A percentile compares a stretch with the other conserved stretches of the same genome.
Evolutionary conservation across 768 basidiomycete species (phyloP).

Genomic region (Xerocomellus amylosporus): DNA sequence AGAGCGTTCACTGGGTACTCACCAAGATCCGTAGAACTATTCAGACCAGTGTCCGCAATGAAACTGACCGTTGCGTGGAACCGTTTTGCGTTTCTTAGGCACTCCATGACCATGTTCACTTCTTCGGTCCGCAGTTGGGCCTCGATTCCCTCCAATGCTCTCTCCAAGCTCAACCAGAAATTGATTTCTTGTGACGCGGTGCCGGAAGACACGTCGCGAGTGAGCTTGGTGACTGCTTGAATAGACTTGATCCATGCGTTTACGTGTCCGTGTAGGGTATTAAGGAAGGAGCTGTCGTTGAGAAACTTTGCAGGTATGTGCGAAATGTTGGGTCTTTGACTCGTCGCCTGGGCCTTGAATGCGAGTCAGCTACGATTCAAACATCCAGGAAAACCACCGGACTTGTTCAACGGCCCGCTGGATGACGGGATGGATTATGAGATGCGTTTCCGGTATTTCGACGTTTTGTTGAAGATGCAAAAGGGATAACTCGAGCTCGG

Average conservation of each 20-base stretch:
- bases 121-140: constrained; percentile 88
- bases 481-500: constrained; percentile 91
- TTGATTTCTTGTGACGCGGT: constrained; percentile 99
- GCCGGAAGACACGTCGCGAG: constrained; percentile 87
- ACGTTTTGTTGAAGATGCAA: constrained; percentile 98
- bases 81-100: constrained; percentile 91
- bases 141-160: constrained; percentile 91
- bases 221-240: constrained; percentile 94
- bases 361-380: constrained; percentile 31
- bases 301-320: constrained; percentile 72
- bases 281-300: constrained; percentile 88
- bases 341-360: constrained; percentile 44
- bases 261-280: constrained; percentile 88
- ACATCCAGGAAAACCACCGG: constrained; percentile 10
- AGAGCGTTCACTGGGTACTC: constrained; percentile 22
- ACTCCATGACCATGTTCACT: constrained; percentile 90
- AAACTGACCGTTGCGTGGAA: constrained; percentile 98
- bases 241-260: constrained; percentile 99
- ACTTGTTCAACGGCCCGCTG: constrained; percentile 81
- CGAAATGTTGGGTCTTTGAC: constrained; percentile 68
- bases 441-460: constrained; percentile 95
- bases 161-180: constrained; percentile 95
- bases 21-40: constrained; percentile 89
- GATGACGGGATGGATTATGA: constrained; percentile 88
- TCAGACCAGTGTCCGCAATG: constrained; percentile 94